Percentiles rank a stretch among this genome's conserved stretches.
These are phyloP conservation scores for Novymonas esmeraldas DNA, from an alignment of 208 protist genomes.

Conservation along the genomic window DNA sequence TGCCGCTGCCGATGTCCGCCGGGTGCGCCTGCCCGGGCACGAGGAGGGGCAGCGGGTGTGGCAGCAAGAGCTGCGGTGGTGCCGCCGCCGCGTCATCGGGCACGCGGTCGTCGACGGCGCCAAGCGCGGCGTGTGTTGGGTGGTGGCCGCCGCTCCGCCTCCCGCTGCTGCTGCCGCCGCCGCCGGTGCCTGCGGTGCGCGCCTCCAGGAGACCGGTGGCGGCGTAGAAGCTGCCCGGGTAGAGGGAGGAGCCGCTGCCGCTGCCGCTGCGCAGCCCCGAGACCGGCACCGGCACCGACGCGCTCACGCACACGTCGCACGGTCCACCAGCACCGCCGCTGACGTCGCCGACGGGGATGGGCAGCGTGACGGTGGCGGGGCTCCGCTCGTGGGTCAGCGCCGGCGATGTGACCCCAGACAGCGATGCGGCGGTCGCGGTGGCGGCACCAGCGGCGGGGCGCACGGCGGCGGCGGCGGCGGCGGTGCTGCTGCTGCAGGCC, in stretches of 20 bases:
- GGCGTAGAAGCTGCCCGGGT: slow-evolving; percentile 27
- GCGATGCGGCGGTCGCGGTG: slow-evolving; percentile 2
- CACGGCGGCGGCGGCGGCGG: slow-evolving; percentile 2
- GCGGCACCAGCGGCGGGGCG: not conserved
- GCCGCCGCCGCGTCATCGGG: slow-evolving; percentile 3
- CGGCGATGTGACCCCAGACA: slow-evolving; percentile 2
- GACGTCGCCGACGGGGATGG: slow-evolving; percentile 11
- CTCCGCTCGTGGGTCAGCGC: slow-evolving; percentile 7
- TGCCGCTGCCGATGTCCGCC: no score
- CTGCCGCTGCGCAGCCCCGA: slow-evolving; percentile 11
- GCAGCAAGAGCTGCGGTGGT: no score
- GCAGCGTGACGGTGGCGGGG: slow-evolving; percentile 7
- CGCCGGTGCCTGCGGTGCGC: not conserved
- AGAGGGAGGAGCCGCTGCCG: slow-evolving; percentile 20
- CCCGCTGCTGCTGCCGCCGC: not conserved
- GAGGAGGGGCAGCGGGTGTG: no score
- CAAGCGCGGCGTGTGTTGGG: not conserved
- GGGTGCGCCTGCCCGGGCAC: no score
- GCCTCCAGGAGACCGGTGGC: slow-evolving; percentile 1
- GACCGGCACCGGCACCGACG: not conserved
- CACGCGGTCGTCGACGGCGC: not conserved
- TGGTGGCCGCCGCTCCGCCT: not conserved
- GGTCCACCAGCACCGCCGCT: not conserved
- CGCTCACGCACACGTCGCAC: slow-evolving; percentile 1
- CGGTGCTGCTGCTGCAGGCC: not conserved